These are phyloP conservation scores for Lentinula novae-zelandiae DNA, from an alignment of 1,284 basidiomycete genomes.

Conservation along the genomic window DNA sequence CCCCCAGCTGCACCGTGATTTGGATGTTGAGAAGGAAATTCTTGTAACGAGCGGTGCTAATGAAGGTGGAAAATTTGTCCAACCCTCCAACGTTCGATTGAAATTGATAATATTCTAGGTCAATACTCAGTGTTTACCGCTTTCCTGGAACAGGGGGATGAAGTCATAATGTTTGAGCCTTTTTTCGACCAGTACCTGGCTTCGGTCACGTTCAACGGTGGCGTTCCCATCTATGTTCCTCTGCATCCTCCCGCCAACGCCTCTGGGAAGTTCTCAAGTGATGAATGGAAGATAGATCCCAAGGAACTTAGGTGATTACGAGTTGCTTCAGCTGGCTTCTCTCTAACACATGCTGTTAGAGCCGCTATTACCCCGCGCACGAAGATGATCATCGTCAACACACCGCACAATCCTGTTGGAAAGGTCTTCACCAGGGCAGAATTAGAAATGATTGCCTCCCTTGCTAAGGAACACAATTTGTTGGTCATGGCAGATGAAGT, in stretches of 20 bases:
- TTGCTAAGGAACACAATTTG: constrained; percentile 96
- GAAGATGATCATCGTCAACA: constrained; percentile 93
- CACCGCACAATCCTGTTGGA: constrained; percentile 94
- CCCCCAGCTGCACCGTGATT: constrained; percentile 63
- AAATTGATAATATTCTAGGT: constrained; percentile 40
- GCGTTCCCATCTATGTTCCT: constrained; percentile 91
- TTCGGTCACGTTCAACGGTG: constrained; percentile 90
- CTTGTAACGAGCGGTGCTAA: constrained; percentile 95
- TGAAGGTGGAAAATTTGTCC: constrained; percentile 56
- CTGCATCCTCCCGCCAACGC: constrained; percentile 77
- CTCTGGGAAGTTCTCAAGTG: constrained; percentile 57
- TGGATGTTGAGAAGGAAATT: constrained; percentile 88
- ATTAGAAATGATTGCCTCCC: constrained; percentile 77
- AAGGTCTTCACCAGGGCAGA: constrained; percentile 91
- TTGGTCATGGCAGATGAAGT: constrained; percentile 97
- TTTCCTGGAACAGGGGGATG: constrained; percentile 87
- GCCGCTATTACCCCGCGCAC: constrained; percentile 81
- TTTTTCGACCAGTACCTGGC: constrained; percentile 98
- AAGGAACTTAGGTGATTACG: constrained; percentile 72
- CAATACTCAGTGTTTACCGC: constrained; percentile 90
- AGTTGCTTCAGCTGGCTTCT: neutral
- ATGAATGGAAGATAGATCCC: constrained; percentile 86
- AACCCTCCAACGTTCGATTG: neutral
- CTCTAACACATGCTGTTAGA: constrained; percentile 29
- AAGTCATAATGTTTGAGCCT: constrained; percentile 98